Evolutionary conservation across 164 flowering plant genomes (phyloP).

Genomic region (Hamamelis virginiana): DNA sequence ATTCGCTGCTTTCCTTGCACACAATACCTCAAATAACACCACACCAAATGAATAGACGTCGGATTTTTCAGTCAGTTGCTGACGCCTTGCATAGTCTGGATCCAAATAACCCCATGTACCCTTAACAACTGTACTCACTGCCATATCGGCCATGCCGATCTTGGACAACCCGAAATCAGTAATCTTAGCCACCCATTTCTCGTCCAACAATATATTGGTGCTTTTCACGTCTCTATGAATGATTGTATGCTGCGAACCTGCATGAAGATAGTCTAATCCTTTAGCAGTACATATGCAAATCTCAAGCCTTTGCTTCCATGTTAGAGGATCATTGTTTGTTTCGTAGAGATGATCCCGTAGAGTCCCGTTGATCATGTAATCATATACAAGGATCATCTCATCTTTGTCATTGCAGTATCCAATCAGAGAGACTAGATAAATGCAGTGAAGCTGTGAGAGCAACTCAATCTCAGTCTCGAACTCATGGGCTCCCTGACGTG

Average conservation of each 20-base stretch:
- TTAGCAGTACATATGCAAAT: slow-evolving; percentile 30
- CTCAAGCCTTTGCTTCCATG: slow-evolving; percentile 32
- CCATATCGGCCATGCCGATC: slow-evolving; percentile 4
- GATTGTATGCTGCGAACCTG: slow-evolving; percentile 10
- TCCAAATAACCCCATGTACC: slow-evolving; percentile 32
- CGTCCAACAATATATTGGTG: slow-evolving; percentile 30
- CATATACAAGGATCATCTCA: slow-evolving; percentile 36
- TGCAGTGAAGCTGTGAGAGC: slow-evolving; percentile 33
- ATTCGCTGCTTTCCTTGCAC: slow-evolving; percentile 14
- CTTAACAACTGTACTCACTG: slow-evolving; percentile 12
- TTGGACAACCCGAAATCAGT: slow-evolving; percentile 42
- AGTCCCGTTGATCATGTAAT: slow-evolving; percentile 26
- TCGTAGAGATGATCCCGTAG: slow-evolving; percentile 27
- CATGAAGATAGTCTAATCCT: slow-evolving; percentile 33
- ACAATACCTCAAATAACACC: slow-evolving; percentile 29
- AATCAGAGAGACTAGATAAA: slow-evolving; percentile 31
- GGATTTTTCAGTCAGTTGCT: slow-evolving; percentile 20
- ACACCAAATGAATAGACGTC: slow-evolving; percentile 38
- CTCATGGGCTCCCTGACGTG: slow-evolving; percentile 26
- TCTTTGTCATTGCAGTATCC: slow-evolving; percentile 29
- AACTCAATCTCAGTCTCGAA: slow-evolving; percentile 30
- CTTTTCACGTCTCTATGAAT: slow-evolving; percentile 33
- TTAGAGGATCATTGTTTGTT: slow-evolving; percentile 3
- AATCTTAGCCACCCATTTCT: slow-evolving; percentile 27
- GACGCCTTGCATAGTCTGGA: slow-evolving; percentile 13